Evolutionary conservation across 495 filamentous ascomycete species (phyloP).

Genomic region (Aspergillus incahuasiensis): DNA sequence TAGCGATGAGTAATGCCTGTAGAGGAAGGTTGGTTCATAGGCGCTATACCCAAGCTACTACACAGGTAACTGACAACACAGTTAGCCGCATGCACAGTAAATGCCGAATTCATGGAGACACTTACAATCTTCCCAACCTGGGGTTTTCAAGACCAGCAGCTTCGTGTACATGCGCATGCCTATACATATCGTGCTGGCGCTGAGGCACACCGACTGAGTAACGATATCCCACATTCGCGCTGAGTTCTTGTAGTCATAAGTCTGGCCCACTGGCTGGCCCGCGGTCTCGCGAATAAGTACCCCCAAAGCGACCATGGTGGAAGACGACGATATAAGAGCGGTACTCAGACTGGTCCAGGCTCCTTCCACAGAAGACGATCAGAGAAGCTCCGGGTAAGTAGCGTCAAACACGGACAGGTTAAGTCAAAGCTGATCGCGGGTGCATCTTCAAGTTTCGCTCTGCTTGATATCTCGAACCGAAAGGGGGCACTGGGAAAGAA

Average conservation of each 20-base stretch:
- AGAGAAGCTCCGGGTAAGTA: neutral
- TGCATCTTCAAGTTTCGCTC: neutral
- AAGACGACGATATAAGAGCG: neutral
- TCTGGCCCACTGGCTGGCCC: neutral
- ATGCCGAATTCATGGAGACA: neutral
- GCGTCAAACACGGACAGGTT: neutral
- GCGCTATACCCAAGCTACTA: constrained; percentile 21
- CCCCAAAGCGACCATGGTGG: neutral
- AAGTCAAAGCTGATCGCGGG: neutral
- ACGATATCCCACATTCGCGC: constrained; percentile 17
- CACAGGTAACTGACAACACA: constrained; percentile 13
- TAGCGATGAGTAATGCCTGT: neutral
- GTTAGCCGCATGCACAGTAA: neutral
- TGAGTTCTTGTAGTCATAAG: constrained; percentile 11
- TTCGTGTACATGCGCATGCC: constrained; percentile 24
- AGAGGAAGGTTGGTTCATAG: neutral
- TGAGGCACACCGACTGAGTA: constrained; percentile 20
- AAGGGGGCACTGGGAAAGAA: neutral
- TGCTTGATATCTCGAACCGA: neutral
- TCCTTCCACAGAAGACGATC: neutral
- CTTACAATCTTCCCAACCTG: constrained; percentile 33
- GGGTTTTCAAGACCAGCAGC: constrained; percentile 18
- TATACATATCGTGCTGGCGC: constrained; percentile 25
- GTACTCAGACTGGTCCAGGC: neutral
- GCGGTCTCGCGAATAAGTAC: neutral